These are phyloP conservation scores for Vickermania spadyakhi DNA, from an alignment of 208 protist genomes.

Conservation along the genomic window DNA sequence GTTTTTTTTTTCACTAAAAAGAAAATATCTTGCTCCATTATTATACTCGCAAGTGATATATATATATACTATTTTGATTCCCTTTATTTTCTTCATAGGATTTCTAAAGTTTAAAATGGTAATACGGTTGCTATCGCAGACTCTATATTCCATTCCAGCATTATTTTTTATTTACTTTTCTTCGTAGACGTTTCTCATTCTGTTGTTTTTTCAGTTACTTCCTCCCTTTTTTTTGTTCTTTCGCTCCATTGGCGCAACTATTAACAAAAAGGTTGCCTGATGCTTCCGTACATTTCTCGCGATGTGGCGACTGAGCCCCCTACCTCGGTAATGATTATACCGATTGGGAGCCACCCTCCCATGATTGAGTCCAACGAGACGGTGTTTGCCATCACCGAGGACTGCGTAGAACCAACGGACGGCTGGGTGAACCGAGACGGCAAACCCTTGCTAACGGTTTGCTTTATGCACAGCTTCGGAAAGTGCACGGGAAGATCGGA, in stretches of 20 bases:
- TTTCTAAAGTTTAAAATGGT: too few species aligned
- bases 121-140: too few species aligned
- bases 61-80: too few species aligned
- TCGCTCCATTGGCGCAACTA: background rate
- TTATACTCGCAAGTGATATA: too few species aligned
- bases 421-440: constrained; percentile 39
- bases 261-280: background rate
- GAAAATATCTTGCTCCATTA: too few species aligned
- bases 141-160: too few species aligned
- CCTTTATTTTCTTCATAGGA: too few species aligned
- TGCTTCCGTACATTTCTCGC: constrained; percentile 28
- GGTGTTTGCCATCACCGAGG: constrained; percentile 35
- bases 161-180: background rate
- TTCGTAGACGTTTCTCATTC: background rate
- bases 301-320: constrained; percentile 44
- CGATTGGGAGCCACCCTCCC: constrained; percentile 18
- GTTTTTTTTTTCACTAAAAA: too few species aligned
- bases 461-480: constrained; percentile 59
- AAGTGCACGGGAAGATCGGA: constrained; percentile 36
- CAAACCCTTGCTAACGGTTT: constrained; percentile 35
- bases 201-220: constrained; percentile 5
- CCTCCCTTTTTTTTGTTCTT: constrained; percentile 3
- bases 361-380: constrained; percentile 18
- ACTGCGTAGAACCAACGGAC: constrained; percentile 38
- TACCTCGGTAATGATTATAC: constrained; percentile 35